Base-by-base conservation (phyloP, 495 filamentous ascomycete genomes). In the Friedmanniomyces endolithicus region DNA sequence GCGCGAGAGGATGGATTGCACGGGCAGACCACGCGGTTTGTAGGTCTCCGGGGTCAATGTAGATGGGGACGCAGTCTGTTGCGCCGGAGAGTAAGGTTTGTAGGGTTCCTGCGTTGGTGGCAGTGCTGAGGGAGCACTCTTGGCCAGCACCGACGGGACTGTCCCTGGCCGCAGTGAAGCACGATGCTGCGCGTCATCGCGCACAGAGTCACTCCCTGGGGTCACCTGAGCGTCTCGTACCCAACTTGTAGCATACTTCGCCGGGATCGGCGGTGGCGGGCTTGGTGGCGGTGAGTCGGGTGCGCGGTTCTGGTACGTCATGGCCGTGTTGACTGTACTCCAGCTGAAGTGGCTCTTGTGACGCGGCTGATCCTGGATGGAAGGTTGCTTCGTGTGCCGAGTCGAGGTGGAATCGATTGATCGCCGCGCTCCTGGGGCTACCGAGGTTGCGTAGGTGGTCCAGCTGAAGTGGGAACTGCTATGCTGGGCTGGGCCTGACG, bases 1-100 rank as follows among this genome's bases (percentile, higher is more conserved):
- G 24, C 59, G 55, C 1, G 59, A 62, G n/a, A 62, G 51, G 20
- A 62, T 58, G 11, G 59, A 62, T 31, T 62, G 59, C 22, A 62
- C 52, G 14, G 49, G 59, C 2, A 47, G 48, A 4, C 48, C 58
- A 7, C 56, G 49, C 3, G 56, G 41, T 14, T 20, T 44, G 17
- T 48, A 37, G 12, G 48, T 14, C 9, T 19, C 31, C 25, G 35
- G 37, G 11, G 33, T 33, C 11, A 19, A 16, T 44, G 3, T 22
- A 14, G n/a, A 19, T 12, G 20, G 33, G 2, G 17, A 6, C 14
- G 49, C 20, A 12, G 11, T n/a, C 16, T 44, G 7, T 2, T 12
- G 6, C 24, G 46, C 24, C 47, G 19, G 23, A 3, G 20, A 19
- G 43, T 56, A 41, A 41, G 37, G 37, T 24, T 31, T 39, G 33